phyloP scores from a whole-genome alignment of 176 grass and related monocot species.

The Raddia distichophylla region DNA sequence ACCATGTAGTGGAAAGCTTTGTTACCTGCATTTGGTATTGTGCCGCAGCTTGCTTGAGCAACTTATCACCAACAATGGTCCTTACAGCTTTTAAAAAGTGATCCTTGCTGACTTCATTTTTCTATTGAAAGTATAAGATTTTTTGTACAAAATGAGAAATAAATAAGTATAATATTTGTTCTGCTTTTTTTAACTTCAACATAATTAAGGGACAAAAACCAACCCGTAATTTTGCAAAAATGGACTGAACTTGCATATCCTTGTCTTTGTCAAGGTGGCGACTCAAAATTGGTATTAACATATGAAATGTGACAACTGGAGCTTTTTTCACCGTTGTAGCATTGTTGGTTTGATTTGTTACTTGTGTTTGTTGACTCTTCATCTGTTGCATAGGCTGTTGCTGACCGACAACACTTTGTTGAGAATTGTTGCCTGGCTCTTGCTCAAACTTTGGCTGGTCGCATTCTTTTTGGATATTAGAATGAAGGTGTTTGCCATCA shows the following conservation, averaged over 20 bases:
- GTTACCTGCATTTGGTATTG: constrained; percentile 85
- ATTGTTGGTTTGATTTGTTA: constrained; percentile 58
- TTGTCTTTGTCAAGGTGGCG: constrained; percentile 85
- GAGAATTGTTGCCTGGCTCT: constrained; percentile 57
- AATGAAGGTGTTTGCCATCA: constrained; percentile 34
- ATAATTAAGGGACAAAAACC: constrained; percentile 42
- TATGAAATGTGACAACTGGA: constrained; percentile 87
- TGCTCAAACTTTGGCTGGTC: constrained; percentile 46
- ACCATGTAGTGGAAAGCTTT: constrained; percentile 37
- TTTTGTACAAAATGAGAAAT: constrained; percentile 18
- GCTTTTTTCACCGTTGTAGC: constrained; percentile 48
- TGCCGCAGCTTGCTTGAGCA: constrained; percentile 87
- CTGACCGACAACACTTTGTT: constrained; percentile 49
- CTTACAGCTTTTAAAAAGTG: constrained; percentile 89
- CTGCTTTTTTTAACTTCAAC: constrained; percentile 29
- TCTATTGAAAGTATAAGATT: constrained; percentile 58
- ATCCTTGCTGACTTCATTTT: constrained; percentile 93
- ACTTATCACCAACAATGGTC: constrained; percentile 97
- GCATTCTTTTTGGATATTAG: constrained; percentile 38
- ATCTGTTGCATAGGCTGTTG: constrained; percentile 57
- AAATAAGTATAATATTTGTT: constrained; percentile 15
- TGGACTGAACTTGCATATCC: constrained; percentile 84
- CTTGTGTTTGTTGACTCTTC: constrained; percentile 63
- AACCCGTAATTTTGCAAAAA: constrained; percentile 90
- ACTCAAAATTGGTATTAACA: constrained; percentile 93